Evolutionary conservation across 169 alveolate genomes (phyloP), one percentile per base, ranked within the genome.

Genomic region (Cryptosporidium andersoni): DNA sequence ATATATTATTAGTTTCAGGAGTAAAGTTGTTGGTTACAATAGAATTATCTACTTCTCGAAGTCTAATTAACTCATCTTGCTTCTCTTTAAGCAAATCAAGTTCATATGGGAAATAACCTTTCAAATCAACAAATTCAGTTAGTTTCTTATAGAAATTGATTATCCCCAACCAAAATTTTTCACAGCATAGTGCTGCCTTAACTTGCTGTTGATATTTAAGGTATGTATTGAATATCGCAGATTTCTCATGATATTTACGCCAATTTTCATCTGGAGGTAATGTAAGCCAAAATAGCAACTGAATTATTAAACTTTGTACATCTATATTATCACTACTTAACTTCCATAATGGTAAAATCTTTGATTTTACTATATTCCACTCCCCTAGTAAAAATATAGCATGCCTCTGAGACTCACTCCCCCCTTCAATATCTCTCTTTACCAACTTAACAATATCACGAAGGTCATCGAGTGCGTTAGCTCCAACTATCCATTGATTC

Each of bases 401-500:
- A 74, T 74, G 43, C 43, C 85, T 74, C 36, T 74, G 74, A 40
- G 85, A 74, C 36, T 74, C 85, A 55, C 63, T 63, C 25, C 74
- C 85, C 9, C 74, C 66, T 45, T 74, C 85, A 25, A 74, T 74
- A 14, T 74, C 85, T 62, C 85, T 55, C 16, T 74, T 74, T 25
- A 74, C 14, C 4, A 74, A 51, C 62, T 74, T 74, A 43, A 74
- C 60, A 45, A 74, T 74, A 74, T 74, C 85, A 25, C 62, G 55
- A 66, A 74, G 47, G 60, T 74, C 85, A 56, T 74, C 85, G 12
- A 47, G 12, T 53, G 85, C 85, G 37, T 74, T 68, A 16, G 60
- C 68, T 6, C 85, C 85, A 74, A 74, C 68, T 34, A 74, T 68
- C 85, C 85, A 74, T 45, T 74, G 66, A 11, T 67, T 48, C 2